Percentiles rank a stretch among this genome's conserved stretches.
phyloP scores from a whole-genome alignment of 2,329 filamentous ascomycete species.

The Penicillium sp. region DNA sequence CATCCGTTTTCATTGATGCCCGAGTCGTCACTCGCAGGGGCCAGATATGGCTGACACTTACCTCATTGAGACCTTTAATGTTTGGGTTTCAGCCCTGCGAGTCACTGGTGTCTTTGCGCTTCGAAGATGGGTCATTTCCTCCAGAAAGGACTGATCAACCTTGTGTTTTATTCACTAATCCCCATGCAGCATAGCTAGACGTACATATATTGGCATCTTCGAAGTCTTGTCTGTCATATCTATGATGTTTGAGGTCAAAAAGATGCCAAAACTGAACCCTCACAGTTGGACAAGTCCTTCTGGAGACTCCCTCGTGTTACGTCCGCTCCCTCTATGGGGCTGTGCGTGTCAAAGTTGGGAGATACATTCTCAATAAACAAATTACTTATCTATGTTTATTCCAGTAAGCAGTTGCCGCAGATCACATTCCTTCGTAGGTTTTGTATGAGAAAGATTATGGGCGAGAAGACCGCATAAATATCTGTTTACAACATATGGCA shows the following conservation, averaged over 20 bases:
- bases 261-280: constrained; percentile 42
- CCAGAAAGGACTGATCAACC: background rate
- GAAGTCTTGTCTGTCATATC: constrained; percentile 46
- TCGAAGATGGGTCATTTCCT: background rate
- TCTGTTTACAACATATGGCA: too few relatives aligned
- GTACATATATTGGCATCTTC: constrained; percentile 40
- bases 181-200: background rate
- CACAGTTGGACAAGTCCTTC: constrained; percentile 28
- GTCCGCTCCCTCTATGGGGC: constrained; percentile 39
- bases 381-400: background rate
- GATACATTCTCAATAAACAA: constrained; percentile 37
- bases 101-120: background rate
- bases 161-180: background rate
- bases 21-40: background rate
- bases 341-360: constrained; percentile 47
- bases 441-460: too few relatives aligned
- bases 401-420: background rate
- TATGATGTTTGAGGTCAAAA: constrained; percentile 49
- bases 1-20: background rate
- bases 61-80: constrained; percentile 1
- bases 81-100: background rate
- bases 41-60: background rate
- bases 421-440: too few relatives aligned
- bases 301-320: constrained; percentile 45
- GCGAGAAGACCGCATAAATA: too few relatives aligned